Percentiles rank a stretch among this genome's conserved stretches.
Conservation (phyloP, 495 filamentous ascomycete genomes). For the Cairneyella variabilis region DNA sequence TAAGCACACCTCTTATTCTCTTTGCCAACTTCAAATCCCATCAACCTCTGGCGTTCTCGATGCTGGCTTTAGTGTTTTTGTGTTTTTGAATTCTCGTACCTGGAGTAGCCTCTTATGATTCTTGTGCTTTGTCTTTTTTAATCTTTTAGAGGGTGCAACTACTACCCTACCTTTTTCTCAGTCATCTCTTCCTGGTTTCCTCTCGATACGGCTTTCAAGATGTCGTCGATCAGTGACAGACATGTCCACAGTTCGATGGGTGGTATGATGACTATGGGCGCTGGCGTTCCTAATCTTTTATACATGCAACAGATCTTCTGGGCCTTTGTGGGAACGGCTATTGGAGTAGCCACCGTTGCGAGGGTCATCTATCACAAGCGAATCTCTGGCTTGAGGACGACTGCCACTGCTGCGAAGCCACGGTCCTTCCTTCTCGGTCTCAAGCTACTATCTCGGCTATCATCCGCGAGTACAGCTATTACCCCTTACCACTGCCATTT, state of each 20-base stretch:
- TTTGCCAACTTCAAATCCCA: too few relatives aligned
- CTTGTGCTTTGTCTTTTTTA: not conserved
- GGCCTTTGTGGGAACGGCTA: slow-evolving; percentile 51
- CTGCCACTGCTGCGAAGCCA: slow-evolving; percentile 52
- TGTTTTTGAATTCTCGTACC: too few relatives aligned
- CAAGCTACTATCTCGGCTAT: slow-evolving; percentile 70
- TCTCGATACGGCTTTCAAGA: too few relatives aligned
- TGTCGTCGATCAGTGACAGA: slow-evolving; percentile 13
- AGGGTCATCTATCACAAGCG: slow-evolving; percentile 39
- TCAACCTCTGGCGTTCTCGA: too few relatives aligned
- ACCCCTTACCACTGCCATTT: slow-evolving; percentile 52
- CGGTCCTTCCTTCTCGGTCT: slow-evolving; percentile 49
- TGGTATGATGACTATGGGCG: slow-evolving; percentile 42
- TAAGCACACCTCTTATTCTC: too few relatives aligned
- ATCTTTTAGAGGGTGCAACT: not conserved
- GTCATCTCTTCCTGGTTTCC: not conserved
- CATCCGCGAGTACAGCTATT: slow-evolving; percentile 62
- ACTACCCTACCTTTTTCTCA: not conserved
- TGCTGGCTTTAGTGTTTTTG: too few relatives aligned
- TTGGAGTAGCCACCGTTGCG: slow-evolving; percentile 43
- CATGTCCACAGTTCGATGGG: slow-evolving; percentile 33
- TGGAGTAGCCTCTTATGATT: too few relatives aligned
- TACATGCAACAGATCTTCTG: slow-evolving; percentile 53
- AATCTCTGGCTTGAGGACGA: slow-evolving; percentile 30
- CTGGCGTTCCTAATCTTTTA: slow-evolving; percentile 42